These are phyloP conservation scores for Lentinus tigrinus DNA, from an alignment of 768 basidiomycete species.

Conservation along the genomic window DNA sequence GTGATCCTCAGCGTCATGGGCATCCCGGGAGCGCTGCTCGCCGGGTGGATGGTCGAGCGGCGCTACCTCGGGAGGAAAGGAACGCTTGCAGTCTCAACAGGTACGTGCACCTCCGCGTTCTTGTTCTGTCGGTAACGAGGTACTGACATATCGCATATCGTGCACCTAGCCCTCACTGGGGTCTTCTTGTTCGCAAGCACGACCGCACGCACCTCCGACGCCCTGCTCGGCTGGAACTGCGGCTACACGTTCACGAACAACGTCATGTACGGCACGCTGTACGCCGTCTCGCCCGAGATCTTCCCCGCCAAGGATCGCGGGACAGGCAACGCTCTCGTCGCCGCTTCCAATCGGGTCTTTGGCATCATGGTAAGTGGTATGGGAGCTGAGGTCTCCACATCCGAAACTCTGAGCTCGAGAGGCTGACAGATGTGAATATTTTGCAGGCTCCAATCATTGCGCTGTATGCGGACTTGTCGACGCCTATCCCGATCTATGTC, in stretches of 20 bases:
- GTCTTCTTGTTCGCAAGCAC: constrained; percentile 55
- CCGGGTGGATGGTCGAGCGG: constrained; percentile 50
- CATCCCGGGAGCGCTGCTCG: constrained; percentile 54
- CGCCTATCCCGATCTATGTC: constrained; percentile 52
- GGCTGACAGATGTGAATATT: not conserved
- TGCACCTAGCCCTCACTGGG: constrained; percentile 45
- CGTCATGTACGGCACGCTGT: constrained; percentile 48
- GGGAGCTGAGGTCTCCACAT: not conserved
- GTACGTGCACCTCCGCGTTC: constrained; percentile 24
- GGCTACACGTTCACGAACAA: constrained; percentile 54
- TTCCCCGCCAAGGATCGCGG: constrained; percentile 54
- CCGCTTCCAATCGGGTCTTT: constrained; percentile 50
- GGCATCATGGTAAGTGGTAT: constrained; percentile 49
- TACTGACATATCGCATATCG: too few species aligned
- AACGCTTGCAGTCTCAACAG: constrained; percentile 50
- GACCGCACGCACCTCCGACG: constrained; percentile 48
- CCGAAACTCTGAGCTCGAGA: not conserved
- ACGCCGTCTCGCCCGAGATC: constrained; percentile 43
- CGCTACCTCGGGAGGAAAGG: constrained; percentile 50
- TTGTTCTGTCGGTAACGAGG: too few species aligned
- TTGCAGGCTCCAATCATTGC: constrained; percentile 47
- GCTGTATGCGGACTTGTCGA: constrained; percentile 44
- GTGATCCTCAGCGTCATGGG: constrained; percentile 55
- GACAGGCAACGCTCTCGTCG: constrained; percentile 51
- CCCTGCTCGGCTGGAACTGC: constrained; percentile 56